Percentiles rank a stretch among this genome's conserved stretches.
phyloP scores from a whole-genome alignment of 2,329 filamentous ascomycete species.

The Talaromyces sp. region DNA sequence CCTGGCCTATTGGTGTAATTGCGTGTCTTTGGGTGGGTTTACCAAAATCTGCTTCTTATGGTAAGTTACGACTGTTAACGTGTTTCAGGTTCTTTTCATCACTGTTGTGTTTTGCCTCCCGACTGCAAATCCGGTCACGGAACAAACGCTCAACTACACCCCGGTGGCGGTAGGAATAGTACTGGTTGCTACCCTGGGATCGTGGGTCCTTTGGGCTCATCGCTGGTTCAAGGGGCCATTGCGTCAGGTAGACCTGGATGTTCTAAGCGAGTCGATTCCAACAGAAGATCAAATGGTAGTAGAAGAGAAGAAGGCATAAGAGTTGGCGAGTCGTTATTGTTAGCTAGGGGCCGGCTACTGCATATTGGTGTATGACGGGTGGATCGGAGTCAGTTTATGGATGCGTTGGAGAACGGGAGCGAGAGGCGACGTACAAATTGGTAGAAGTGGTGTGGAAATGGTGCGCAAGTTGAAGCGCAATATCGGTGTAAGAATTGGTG shows the following conservation, averaged over 20 bases:
- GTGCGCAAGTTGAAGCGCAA: no score
- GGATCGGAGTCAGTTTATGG: neutral
- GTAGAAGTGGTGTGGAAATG: neutral
- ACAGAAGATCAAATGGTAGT: neutral
- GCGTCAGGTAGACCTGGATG: constrained; percentile 8
- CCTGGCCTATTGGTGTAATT: constrained; percentile 9
- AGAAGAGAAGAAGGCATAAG: neutral
- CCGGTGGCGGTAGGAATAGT: constrained; percentile 14
- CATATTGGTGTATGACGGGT: neutral
- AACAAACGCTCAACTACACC: constrained; percentile 15
- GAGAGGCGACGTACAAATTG: neutral
- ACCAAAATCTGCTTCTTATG: neutral
- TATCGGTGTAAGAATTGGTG: neutral
- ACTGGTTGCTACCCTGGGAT: neutral
- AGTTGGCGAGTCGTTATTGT: neutral
- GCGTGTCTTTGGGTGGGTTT: constrained; percentile 4
- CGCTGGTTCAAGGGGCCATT: constrained; percentile 14
- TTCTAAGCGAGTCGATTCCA: neutral
- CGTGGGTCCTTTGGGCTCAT: constrained; percentile 13
- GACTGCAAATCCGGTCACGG: constrained; percentile 10
- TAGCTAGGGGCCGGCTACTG: neutral
- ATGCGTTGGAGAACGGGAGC: neutral
- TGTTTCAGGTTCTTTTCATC: constrained; percentile 10
- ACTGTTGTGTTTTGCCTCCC: constrained; percentile 14
- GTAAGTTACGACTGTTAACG: neutral